These are phyloP conservation scores for Thinopyrum obtusiflorum DNA, from an alignment of 202 grass and related monocot species.

Conservation along the genomic window DNA sequence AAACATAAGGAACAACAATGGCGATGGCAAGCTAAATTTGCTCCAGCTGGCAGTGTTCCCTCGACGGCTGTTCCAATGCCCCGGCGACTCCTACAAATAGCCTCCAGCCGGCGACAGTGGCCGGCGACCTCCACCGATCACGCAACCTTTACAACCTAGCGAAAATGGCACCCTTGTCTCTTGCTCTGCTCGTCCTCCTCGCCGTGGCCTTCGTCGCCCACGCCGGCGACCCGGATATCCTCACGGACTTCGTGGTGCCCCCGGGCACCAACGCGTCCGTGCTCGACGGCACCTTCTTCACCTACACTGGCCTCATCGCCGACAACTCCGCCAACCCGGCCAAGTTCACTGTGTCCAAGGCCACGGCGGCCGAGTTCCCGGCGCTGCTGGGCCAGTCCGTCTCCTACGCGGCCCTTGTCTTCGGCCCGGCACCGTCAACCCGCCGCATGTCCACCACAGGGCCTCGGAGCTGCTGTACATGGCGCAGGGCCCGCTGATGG, in stretches of 20 bases:
- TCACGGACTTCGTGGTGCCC: constrained; percentile 31
- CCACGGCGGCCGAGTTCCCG: constrained; percentile 34
- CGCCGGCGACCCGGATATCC: constrained; percentile 41
- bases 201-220: not conserved
- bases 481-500: constrained; percentile 16
- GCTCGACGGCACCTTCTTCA: constrained; percentile 38
- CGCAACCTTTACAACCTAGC: not conserved
- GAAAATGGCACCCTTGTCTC: not conserved
- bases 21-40: not conserved
- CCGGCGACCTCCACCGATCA: not conserved
- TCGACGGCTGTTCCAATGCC: not conserved
- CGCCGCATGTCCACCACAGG: constrained; percentile 61
- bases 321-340: not conserved
- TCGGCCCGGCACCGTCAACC: constrained; percentile 40
- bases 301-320: not conserved
- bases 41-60: not conserved
- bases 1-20: not conserved
- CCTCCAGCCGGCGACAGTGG: not conserved
- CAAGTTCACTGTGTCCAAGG: constrained; percentile 30
- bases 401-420: constrained; percentile 32
- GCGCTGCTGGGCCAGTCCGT: constrained; percentile 42
- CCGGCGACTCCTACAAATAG: not conserved
- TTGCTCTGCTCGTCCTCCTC: not conserved
- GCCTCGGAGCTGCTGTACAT: constrained; percentile 40
- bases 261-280: not conserved